Evolutionary conservation across 148 eudicot genomes (phyloP).

Genomic region (Rhododendron vialii): DNA sequence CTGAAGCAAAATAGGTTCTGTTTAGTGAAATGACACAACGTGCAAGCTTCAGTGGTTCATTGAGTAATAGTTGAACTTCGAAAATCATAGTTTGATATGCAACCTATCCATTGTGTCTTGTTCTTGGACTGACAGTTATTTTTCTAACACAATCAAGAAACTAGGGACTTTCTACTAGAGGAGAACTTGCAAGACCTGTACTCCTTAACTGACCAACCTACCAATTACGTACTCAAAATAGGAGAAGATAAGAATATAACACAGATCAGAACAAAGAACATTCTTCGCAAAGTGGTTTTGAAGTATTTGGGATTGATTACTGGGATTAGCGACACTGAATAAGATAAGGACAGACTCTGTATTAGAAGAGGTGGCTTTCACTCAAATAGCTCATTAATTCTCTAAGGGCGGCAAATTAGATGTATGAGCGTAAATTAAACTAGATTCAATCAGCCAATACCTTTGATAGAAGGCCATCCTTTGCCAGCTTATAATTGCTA

Average conservation of each 20-base stretch:
- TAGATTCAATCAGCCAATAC: conserved; percentile 27
- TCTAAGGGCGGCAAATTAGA: neutral
- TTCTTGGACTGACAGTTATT: neutral
- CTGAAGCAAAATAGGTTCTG: neutral
- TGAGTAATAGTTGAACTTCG: neutral
- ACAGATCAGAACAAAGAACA: neutral
- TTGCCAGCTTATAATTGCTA: conserved; percentile 86
- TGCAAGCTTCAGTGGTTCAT: neutral
- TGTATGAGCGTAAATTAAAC: neutral
- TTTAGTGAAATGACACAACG: neutral
- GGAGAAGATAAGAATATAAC: neutral
- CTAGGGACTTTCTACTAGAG: neutral
- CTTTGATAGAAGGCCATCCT: conserved; percentile 76
- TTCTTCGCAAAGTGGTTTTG: neutral
- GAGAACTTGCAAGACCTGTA: neutral
- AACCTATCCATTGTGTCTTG: neutral
- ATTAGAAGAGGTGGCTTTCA: neutral
- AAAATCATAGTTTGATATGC: neutral
- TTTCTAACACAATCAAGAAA: neutral
- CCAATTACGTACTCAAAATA: neutral
- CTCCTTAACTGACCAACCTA: neutral
- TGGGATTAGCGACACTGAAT: neutral
- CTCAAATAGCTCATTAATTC: neutral
- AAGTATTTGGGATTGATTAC: neutral
- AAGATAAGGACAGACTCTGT: neutral